phyloP scores from a whole-genome alignment of 2,329 filamentous ascomycete genomes.

The Calonectria hongkongensis region DNA sequence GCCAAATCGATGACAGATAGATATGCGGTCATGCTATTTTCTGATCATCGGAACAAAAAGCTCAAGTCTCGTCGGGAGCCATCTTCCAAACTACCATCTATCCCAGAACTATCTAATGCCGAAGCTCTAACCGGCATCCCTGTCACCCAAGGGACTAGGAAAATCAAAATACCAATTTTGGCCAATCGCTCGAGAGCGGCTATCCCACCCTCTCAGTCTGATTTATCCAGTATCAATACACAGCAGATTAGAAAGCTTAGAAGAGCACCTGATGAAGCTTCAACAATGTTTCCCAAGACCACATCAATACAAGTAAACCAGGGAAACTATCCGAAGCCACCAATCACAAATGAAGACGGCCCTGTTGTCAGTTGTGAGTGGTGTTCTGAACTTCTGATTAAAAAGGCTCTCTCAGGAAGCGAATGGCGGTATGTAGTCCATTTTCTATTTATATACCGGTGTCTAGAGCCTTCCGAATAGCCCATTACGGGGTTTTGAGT shows the following conservation, averaged over 20 bases:
- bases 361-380: neutral
- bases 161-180: neutral
- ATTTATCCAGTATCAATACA: neutral
- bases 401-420: neutral
- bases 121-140: too few relatives aligned
- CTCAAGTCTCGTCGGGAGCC: neutral
- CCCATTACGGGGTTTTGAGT: too few relatives aligned
- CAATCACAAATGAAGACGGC: neutral
- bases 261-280: neutral
- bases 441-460: too few relatives aligned
- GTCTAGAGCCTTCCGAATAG: too few relatives aligned
- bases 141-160: too few relatives aligned
- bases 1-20: neutral
- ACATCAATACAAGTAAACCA: neutral
- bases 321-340: neutral
- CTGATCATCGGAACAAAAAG: neutral
- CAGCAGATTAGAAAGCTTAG: neutral
- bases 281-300: conserved; percentile 1
- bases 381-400: neutral
- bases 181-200: neutral
- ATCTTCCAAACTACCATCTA: neutral
- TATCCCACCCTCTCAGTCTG: neutral
- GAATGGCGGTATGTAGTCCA: conserved; percentile 8
- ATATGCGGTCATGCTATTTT: neutral
- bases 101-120: neutral